Conservation (phyloP, 148 eudicot species). For the Chenopodium berlandieri region DNA sequence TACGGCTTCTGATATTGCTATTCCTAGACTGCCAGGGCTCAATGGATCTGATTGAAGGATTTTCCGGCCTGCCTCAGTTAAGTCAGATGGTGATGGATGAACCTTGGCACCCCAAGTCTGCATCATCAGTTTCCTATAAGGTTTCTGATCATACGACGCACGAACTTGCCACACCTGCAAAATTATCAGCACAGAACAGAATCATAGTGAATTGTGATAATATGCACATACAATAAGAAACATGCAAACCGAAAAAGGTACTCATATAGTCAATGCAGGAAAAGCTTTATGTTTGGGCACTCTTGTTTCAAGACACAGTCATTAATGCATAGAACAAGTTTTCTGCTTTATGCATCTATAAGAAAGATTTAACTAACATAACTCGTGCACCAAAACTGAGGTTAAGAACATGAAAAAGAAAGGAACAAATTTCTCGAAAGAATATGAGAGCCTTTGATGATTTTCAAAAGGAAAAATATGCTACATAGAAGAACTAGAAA, state of each 20-base stretch:
- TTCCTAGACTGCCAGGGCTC: conserved; percentile 93
- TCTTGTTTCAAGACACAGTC: not conserved
- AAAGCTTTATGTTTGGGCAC: not conserved
- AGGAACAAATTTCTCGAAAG: not conserved
- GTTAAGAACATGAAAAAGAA: not conserved
- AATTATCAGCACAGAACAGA: not conserved
- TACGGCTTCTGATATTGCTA: conserved; percentile 95
- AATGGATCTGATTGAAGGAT: conserved; percentile 66
- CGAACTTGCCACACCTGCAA: conserved; percentile 95
- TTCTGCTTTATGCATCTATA: not conserved
- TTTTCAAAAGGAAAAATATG: not conserved
- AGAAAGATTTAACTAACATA: not conserved
- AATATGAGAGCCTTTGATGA: not conserved
- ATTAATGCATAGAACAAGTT: not conserved
- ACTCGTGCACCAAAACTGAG: not conserved
- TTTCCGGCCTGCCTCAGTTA: conserved; percentile 70
- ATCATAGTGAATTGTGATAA: not conserved
- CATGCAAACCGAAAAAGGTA: not conserved
- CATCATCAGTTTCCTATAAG: conserved; percentile 95
- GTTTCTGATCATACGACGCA: conserved; percentile 93
- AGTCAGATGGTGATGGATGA: conserved; percentile 85
- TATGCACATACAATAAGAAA: not conserved
- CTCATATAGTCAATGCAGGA: not conserved
- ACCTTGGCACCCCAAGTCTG: conserved; percentile 96
- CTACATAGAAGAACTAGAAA: not conserved